Percentiles rank a stretch among this genome's conserved stretches.
Conservation (phyloP, 805 yeast genomes). For the Schwanniomyces occidentalis region DNA sequence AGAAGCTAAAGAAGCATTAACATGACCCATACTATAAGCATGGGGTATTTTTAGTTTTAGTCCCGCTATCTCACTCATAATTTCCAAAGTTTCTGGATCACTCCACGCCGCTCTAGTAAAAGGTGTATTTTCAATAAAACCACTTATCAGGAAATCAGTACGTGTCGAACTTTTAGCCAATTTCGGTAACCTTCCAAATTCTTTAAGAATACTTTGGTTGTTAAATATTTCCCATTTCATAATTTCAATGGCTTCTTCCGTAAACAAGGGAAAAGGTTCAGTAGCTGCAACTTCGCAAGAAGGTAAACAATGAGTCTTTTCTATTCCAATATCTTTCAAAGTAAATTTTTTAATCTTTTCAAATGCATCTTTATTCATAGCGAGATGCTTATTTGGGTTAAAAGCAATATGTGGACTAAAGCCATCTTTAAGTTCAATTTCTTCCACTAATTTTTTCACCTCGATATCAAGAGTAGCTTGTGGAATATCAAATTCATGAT, state of each 20-base stretch:
- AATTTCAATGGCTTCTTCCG: constrained; percentile 26
- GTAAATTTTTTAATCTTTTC: constrained; percentile 34
- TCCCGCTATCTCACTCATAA: constrained; percentile 21
- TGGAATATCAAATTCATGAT: constrained; percentile 6
- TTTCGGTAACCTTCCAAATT: constrained; percentile 22
- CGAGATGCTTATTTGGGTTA: constrained; percentile 12
- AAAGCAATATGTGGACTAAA: constrained; percentile 9
- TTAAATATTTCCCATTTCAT: constrained; percentile 25
- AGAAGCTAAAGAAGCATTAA: constrained; percentile 18
- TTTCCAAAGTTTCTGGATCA: constrained; percentile 21
- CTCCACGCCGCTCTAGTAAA: constrained; percentile 25
- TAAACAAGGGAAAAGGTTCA: constrained; percentile 27
- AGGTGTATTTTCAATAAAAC: constrained; percentile 20
- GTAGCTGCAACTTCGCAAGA: constrained; percentile 32
- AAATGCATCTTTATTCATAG: constrained; percentile 11
- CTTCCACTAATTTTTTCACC: constrained; percentile 8
- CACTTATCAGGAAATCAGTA: constrained; percentile 26
- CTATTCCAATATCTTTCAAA: constrained; percentile 35
- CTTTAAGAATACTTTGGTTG: constrained; percentile 14
- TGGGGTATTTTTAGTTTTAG: constrained; percentile 19
- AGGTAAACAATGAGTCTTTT: constrained; percentile 28
- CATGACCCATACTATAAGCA: constrained; percentile 21
- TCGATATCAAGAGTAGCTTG: constrained; percentile 9
- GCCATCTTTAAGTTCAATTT: constrained; percentile 8
- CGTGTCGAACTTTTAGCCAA: constrained; percentile 21